A percentile compares a stretch with the other conserved stretches of the same genome.
Evolutionary conservation across 768 basidiomycete genomes (phyloP).

Genomic region (Hysterangium stoloniferum): DNA sequence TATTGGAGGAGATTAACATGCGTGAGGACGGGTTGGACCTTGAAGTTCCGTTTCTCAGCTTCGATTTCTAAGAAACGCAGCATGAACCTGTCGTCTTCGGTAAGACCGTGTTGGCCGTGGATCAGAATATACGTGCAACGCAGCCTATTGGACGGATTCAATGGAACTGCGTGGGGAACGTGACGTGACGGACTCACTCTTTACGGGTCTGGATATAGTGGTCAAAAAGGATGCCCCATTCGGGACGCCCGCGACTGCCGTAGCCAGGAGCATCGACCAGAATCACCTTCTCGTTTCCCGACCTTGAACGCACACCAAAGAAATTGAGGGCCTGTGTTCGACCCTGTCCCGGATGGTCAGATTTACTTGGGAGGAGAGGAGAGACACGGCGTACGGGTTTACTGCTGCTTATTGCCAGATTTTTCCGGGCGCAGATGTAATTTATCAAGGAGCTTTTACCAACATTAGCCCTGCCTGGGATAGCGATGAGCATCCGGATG

Average conservation of each 20-base stretch:
- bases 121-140: slow-evolving; percentile 64
- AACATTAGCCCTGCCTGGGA: slow-evolving; percentile 63
- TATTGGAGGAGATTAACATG: slow-evolving; percentile 50
- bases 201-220: slow-evolving; percentile 52
- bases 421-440: slow-evolving; percentile 50
- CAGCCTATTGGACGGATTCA: slow-evolving; percentile 35
- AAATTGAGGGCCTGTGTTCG: slow-evolving; percentile 68
- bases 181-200: slow-evolving; percentile 38
- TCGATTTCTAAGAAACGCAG: slow-evolving; percentile 38
- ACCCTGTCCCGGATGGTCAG: slow-evolving; percentile 36
- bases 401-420: slow-evolving; percentile 55
- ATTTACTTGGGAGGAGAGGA: not conserved
- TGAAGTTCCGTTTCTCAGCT: slow-evolving; percentile 35
- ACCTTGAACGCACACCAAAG: slow-evolving; percentile 49
- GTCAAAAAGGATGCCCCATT: slow-evolving; percentile 70
- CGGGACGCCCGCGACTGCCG: slow-evolving; percentile 60
- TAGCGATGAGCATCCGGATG: not conserved
- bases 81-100: slow-evolving; percentile 52
- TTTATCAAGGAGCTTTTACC: slow-evolving; percentile 75
- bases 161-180: not conserved
- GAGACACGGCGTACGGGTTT: slow-evolving; percentile 46
- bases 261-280: slow-evolving; percentile 81
- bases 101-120: slow-evolving; percentile 59
- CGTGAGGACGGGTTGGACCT: slow-evolving; percentile 65
- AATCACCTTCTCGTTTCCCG: slow-evolving; percentile 32